phyloP scores from a whole-genome alignment of 805 yeast species.

The Saccharomyces jurei region DNA sequence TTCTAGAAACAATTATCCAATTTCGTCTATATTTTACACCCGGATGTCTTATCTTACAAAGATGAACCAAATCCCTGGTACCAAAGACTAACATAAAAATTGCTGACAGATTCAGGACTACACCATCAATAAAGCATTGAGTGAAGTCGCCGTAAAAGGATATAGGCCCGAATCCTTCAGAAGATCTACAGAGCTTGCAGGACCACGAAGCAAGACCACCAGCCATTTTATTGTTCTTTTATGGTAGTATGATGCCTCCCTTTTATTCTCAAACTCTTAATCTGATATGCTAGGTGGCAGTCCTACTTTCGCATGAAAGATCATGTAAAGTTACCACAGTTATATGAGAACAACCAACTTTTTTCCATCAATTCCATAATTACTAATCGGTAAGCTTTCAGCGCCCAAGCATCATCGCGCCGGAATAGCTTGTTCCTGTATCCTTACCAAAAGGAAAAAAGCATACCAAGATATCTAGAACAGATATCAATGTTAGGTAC shows the following conservation, averaged over 20 bases:
- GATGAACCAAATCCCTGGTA: slow-evolving; percentile 27
- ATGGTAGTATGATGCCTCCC: not conserved
- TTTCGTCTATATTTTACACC: slow-evolving; percentile 32
- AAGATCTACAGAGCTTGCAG: slow-evolving; percentile 23
- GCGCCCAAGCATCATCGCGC: not conserved
- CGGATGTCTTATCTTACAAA: slow-evolving; percentile 18
- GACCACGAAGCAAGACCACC: slow-evolving; percentile 1
- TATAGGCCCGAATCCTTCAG: slow-evolving; percentile 38
- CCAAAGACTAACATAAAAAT: slow-evolving; percentile 40
- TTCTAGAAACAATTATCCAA: slow-evolving; percentile 32
- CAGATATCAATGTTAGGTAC: too few relatives aligned
- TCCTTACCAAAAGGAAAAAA: not conserved
- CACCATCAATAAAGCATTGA: slow-evolving; percentile 52
- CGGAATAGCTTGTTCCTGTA: not conserved
- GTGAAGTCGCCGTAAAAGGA: slow-evolving; percentile 47
- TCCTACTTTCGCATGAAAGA: not conserved
- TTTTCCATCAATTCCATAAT: not conserved
- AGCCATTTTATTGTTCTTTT: not conserved
- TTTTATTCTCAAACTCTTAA: not conserved
- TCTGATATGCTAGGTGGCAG: not conserved
- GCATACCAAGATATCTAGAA: not conserved
- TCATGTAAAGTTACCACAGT: not conserved
- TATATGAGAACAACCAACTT: not conserved
- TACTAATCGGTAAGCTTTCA: not conserved
- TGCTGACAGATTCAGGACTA: slow-evolving; percentile 36